Percentiles rank a stretch among this genome's conserved stretches.
These are phyloP conservation scores for Monosporozyma siamensis DNA, from an alignment of 805 yeast genomes.

Conservation along the genomic window DNA sequence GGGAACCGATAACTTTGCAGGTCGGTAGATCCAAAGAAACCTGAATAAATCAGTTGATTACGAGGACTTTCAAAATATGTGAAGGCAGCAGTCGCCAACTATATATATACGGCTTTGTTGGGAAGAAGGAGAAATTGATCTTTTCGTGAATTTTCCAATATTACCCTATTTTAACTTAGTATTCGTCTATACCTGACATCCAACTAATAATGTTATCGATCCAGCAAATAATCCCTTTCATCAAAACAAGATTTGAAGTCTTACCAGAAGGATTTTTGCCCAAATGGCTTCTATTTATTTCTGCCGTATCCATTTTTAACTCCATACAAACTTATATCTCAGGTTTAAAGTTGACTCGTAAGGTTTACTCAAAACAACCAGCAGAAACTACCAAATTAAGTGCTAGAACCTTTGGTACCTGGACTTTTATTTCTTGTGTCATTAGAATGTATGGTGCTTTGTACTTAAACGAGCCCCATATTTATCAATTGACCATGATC, in stretches of 20 bases:
- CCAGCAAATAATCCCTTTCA: constrained; percentile 28
- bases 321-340: constrained; percentile 77
- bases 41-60: too few relatives aligned
- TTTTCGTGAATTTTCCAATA: too few relatives aligned
- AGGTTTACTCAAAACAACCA: constrained; percentile 66
- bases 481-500: constrained; percentile 70
- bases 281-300: constrained; percentile 70
- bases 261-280: constrained; percentile 52
- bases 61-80: too few relatives aligned
- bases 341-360: constrained; percentile 63
- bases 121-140: too few relatives aligned
- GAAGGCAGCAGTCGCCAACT: too few relatives aligned
- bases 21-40: too few relatives aligned
- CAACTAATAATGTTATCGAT: constrained; percentile 29
- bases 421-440: constrained; percentile 84
- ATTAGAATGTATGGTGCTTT: constrained; percentile 85
- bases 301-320: constrained; percentile 87
- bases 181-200: too few relatives aligned
- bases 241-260: constrained; percentile 14
- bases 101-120: too few relatives aligned
- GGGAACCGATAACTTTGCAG: too few relatives aligned
- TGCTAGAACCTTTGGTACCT: constrained; percentile 97
- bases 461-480: constrained; percentile 54
- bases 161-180: too few relatives aligned
- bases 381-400: constrained; percentile 54